Base-by-base conservation (phyloP, 2,329 filamentous ascomycete genomes). In the Cladosporium oxysporum region DNA sequence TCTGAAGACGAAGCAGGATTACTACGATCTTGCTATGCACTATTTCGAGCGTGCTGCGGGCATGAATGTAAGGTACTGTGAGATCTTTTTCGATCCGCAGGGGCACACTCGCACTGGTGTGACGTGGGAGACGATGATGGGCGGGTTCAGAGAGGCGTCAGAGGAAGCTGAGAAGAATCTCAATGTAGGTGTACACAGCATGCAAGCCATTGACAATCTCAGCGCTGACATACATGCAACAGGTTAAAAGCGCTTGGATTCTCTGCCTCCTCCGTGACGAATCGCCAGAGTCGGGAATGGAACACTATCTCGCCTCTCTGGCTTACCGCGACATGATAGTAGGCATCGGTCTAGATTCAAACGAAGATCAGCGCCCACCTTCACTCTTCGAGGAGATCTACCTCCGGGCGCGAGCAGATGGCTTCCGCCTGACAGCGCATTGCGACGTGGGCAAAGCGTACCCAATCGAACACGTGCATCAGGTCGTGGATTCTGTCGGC, bases 391-490 rank as follows among this genome's bases (percentile, higher is more conserved):
- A 82, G 58, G 69, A 76, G 18, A 74, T 76, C 0, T 84, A 79
- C 62, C 67, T 65, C 10, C 69, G 72, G 23, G 81, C 81, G 2
- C 69, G 73, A 62, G 66, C 65, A 16, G 81, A 83, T 50, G 81
- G 81, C 0, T 76, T 82, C 63, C 77, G 80, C 44, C 72, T 82
- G 16, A 85, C 83, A 2, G 79, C 79, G 70, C 83, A 85, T 64
- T 84, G 82, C 71, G 83, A 85, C 66, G 81, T 84, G 53, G 82
- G 81, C 53, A 81, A 84, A 68, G 80, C 81, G 64, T 81, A 84
- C 66, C 79, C 80, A 0, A 77, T 78, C 26, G 78, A 77, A 29
- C 81, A 85, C 66, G 76, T 83, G 18, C 71, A 71, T 1, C 77
- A 83, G 66, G 76, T 76, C 6, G 74, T 76, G 12, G 8, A 49